These are phyloP conservation scores for Apiospora aurea DNA, from an alignment of 2,329 filamentous ascomycete species.

Conservation along the genomic window DNA sequence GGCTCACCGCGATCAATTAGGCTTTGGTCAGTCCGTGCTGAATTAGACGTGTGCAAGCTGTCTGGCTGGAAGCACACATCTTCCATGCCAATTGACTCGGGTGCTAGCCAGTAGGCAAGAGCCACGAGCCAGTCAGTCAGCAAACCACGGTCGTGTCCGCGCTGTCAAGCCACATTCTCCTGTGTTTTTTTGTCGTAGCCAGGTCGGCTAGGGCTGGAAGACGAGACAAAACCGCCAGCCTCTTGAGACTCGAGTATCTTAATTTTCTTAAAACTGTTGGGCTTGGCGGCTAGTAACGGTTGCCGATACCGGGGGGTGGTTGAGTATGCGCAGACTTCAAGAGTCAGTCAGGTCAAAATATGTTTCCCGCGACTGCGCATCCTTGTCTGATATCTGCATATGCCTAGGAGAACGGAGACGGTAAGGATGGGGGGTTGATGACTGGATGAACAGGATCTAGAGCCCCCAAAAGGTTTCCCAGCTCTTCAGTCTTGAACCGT, in stretches of 20 bases:
- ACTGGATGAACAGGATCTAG: slow-evolving; percentile 3
- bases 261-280: not conserved
- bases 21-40: slow-evolving; percentile 22
- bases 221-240: not conserved
- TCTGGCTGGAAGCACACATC: slow-evolving; percentile 26
- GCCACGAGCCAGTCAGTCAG: slow-evolving; percentile 36
- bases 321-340: not conserved
- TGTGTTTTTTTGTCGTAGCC: not conserved
- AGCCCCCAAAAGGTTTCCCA: slow-evolving; percentile 5
- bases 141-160: slow-evolving; percentile 24
- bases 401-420: not conserved
- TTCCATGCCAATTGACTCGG: slow-evolving; percentile 31
- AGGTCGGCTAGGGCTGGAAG: not conserved
- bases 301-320: not conserved
- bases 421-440: not conserved
- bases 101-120: slow-evolving; percentile 37
- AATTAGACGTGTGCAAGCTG: slow-evolving; percentile 24
- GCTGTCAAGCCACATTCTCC: slow-evolving; percentile 19
- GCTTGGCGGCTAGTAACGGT: not conserved
- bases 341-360: slow-evolving; percentile 1
- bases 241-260: not conserved
- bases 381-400: not conserved
- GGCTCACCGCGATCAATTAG: slow-evolving; percentile 31
- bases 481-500: not conserved
- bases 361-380: not conserved